Percentiles rank a stretch among this genome's conserved stretches.
Evolutionary conservation across 352 stramenopile genomes (phyloP).

Genomic region (Phytophthora chlamydospora): DNA sequence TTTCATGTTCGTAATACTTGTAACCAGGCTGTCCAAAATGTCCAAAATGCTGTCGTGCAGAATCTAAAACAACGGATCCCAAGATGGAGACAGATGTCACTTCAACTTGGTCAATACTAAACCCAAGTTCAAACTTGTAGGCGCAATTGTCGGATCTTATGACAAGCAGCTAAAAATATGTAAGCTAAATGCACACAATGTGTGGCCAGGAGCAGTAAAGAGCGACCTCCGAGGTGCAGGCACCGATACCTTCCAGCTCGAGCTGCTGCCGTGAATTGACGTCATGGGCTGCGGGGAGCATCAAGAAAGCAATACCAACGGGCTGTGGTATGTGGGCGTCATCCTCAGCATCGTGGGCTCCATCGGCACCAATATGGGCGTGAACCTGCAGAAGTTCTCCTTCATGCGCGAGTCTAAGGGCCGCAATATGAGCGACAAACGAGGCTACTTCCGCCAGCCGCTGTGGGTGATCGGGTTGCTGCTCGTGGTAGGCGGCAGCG

Average conservation of each 20-base stretch:
- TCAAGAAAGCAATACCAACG: constrained; percentile 14
- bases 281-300: constrained; percentile 28
- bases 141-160: constrained; percentile 25
- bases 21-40: too few species aligned
- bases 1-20: too few species aligned
- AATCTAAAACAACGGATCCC: too few species aligned
- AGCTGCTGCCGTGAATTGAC: neutral
- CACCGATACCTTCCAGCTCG: neutral
- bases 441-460: constrained; percentile 77
- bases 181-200: constrained; percentile 5
- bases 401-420: constrained; percentile 86
- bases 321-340: constrained; percentile 80
- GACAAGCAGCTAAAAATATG: constrained; percentile 18
- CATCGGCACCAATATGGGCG: constrained; percentile 82
- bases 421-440: constrained; percentile 56
- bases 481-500: constrained; percentile 72
- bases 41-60: too few species aligned
- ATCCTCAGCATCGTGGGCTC: constrained; percentile 77
- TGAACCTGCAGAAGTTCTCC: constrained; percentile 91
- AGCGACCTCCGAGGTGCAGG: neutral
- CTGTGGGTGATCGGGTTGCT: constrained; percentile 82
- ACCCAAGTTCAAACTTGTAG: constrained; percentile 3
- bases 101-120: constrained; percentile 36
- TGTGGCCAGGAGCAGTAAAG: neutral
- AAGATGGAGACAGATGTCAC: constrained; percentile 16